phyloP scores from a whole-genome alignment of 805 yeast species.

The Teunomyces tritomae region DNA sequence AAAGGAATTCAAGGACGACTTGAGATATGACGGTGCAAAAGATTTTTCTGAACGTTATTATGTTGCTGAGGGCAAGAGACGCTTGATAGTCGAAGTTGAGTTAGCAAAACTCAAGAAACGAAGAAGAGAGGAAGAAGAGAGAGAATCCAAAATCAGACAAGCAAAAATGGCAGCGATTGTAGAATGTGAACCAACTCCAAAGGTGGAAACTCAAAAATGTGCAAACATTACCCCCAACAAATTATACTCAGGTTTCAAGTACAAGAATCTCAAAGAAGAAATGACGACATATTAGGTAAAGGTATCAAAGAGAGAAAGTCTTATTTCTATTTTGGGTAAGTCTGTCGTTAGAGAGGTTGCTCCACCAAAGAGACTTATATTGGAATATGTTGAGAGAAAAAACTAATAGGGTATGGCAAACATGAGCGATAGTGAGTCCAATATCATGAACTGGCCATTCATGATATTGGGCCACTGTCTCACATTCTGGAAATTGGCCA shows the following conservation, averaged over 20 bases:
- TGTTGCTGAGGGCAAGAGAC: background rate
- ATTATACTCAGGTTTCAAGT: slow-evolving; percentile 2
- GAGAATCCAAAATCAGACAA: background rate
- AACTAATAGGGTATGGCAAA: background rate
- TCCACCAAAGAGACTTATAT: background rate
- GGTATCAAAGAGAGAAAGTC: background rate
- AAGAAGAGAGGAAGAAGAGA: background rate
- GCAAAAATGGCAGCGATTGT: background rate
- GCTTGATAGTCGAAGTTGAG: background rate
- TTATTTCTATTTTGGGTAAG: background rate
- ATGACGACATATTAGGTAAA: background rate
- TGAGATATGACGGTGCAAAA: background rate
- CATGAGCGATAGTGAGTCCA: background rate
- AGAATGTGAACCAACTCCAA: background rate
- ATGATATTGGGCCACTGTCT: background rate
- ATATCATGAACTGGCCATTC: slow-evolving; percentile 1
- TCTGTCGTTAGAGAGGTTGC: background rate
- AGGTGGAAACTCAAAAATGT: background rate
- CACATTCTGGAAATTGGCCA: slow-evolving; percentile 1
- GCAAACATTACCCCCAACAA: background rate
- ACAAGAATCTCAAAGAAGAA: background rate
- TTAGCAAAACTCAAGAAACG: background rate
- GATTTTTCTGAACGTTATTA: background rate
- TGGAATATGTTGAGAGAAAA: background rate
- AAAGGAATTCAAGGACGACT: background rate